Conservation (phyloP, 2,329 filamentous ascomycete genomes). For the Sporothrix schenckii region DNA sequence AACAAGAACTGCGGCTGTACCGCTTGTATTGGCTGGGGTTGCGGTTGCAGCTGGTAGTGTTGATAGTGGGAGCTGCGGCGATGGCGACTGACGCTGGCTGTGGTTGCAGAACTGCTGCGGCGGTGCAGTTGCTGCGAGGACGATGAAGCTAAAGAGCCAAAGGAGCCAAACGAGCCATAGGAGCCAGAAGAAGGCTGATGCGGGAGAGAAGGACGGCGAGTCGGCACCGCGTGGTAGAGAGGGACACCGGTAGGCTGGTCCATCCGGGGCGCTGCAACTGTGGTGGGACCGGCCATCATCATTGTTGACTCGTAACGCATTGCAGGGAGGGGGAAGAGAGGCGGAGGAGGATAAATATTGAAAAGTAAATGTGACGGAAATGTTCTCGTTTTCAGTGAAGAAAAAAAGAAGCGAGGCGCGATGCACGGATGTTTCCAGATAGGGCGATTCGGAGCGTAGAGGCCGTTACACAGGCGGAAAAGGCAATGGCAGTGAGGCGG, state of each 20-base stretch:
- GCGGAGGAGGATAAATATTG: background rate
- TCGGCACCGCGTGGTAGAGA: background rate
- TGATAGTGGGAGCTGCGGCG: background rate
- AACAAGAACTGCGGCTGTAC: background rate
- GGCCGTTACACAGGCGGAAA: conserved; percentile 16
- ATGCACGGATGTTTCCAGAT: conserved; percentile 11
- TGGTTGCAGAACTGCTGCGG: background rate
- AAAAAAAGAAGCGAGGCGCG: background rate
- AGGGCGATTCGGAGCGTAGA: conserved; percentile 10
- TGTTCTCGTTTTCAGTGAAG: conserved; percentile 15
- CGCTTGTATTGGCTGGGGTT: background rate
- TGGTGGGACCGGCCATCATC: conserved; percentile 28
- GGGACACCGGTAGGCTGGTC: conserved; percentile 11
- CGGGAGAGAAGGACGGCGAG: conserved; percentile 3
- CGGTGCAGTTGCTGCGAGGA: background rate
- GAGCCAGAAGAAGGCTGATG: background rate
- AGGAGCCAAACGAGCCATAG: too few species aligned
- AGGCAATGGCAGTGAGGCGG: background rate
- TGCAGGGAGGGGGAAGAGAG: background rate
- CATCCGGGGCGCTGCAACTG: conserved; percentile 22
- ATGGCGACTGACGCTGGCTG: background rate
- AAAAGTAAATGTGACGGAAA: background rate
- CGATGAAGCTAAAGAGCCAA: background rate
- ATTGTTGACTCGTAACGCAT: conserved; percentile 9
- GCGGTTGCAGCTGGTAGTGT: background rate